Base-by-base conservation (phyloP, 805 yeast species). In the Candida manassasensis region DNA sequence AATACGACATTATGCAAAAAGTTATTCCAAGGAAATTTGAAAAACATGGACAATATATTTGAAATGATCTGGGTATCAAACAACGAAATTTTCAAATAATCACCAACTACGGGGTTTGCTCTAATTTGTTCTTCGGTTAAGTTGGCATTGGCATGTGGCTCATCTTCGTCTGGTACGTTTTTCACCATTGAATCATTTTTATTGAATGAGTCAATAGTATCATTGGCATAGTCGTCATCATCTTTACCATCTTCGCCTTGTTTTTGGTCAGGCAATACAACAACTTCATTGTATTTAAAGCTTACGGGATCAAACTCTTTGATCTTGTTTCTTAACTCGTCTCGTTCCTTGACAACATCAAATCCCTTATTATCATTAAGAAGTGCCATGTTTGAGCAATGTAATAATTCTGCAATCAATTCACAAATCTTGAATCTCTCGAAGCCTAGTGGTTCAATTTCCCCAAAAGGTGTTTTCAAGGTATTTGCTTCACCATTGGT, bases 381-480 rank as follows among this genome's bases (percentile, higher is more conserved):
- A 32, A 67, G 50, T 11, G 70, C 69, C 73, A 67, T 67, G 45
- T 67, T 67, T 10, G 71, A 65, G 38, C 73, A 67, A 49, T 67
- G 73, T 32, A 67, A 55, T 25, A 67, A 57, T 44, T 67, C 73
- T 2, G 73, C 73, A 21, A 67, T 60, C 40, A 67, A 57, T 48
- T 67, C 73, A 44, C 71, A 66, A 21, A 67, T 66, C 48, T 67
- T 67, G 47, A 67, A 67, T 36, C 72, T 48, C 43, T 67, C 73
- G 43, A 66, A 67, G 1, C 73, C 73, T 34, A 67, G 55, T 1
- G 73, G 72, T 45, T 61, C 61, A 38, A 59, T 59, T 48, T 55
- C 59, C 21, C 63, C 63, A 47, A 58, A 58, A 19, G 65, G 59
- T 26, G 65, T 59, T 37, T 49, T 39, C 29, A 57, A 48, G 34